phyloP scores from a whole-genome alignment of 768 basidiomycete genomes.

The Xerocomellus dryophilus region DNA sequence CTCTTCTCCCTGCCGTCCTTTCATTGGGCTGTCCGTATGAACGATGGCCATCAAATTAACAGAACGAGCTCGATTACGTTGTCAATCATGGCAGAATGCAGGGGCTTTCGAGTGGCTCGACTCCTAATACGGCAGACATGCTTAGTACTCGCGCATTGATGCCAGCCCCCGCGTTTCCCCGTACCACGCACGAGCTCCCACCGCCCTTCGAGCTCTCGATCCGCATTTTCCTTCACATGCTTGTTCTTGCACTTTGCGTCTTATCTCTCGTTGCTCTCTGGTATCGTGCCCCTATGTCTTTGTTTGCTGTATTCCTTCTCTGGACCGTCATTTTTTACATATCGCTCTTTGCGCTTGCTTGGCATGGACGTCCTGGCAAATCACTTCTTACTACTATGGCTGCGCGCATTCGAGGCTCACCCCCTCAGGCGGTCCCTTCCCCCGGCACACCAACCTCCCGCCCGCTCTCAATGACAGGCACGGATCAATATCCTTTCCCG shows the following conservation, averaged over 20 bases:
- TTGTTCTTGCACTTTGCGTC: conserved; percentile 57
- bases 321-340: conserved; percentile 61
- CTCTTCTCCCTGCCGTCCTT: not conserved
- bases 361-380: conserved; percentile 52
- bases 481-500: conserved; percentile 45
- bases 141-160: conserved; percentile 41
- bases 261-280: conserved; percentile 59
- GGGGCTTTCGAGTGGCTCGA: conserved; percentile 36
- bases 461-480: conserved; percentile 39
- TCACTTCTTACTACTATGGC: conserved; percentile 56
- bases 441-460: conserved; percentile 38
- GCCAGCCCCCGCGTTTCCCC: conserved; percentile 27
- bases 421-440: conserved; percentile 31
- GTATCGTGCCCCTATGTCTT: conserved; percentile 48
- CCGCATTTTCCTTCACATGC: conserved; percentile 53
- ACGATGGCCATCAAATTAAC: conserved; percentile 16
- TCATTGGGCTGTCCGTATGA: conserved; percentile 1
- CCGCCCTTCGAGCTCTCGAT: conserved; percentile 37
- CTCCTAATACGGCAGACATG: conserved; percentile 52
- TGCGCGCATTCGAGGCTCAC: conserved; percentile 40
- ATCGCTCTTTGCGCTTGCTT: conserved; percentile 51
- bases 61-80: conserved; percentile 76
- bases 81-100: conserved; percentile 52
- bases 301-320: conserved; percentile 63
- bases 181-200: conserved; percentile 33